Evolutionary conservation across 192 early-diverging fungal species (phyloP).

Genomic region (Funneliformis geosporum): DNA sequence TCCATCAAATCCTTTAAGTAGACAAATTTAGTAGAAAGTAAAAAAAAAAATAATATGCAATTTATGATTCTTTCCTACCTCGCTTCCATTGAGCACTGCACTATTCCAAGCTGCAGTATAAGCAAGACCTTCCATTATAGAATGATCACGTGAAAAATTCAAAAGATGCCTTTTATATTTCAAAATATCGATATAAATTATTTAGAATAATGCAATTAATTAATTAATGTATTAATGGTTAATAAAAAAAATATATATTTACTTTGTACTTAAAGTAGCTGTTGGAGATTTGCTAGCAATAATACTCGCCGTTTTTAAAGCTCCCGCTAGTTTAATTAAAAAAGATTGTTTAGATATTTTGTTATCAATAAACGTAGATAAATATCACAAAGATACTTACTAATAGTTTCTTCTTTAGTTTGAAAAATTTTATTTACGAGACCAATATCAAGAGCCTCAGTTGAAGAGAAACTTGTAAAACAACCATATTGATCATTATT

Average conservation of each 20-base stretch:
- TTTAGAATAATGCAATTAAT: neutral
- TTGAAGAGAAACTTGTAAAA: conserved; percentile 49
- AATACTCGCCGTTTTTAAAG: conserved; percentile 64
- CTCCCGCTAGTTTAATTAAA: conserved; percentile 53
- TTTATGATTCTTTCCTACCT: conserved; percentile 7
- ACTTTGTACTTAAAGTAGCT: conserved; percentile 84
- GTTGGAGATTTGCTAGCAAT: conserved; percentile 93
- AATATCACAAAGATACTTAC: conserved; percentile 39
- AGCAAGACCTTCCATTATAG: conserved; percentile 81
- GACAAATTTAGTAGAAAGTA: no score
- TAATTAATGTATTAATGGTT: neutral
- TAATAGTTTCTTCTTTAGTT: conserved; percentile 45
- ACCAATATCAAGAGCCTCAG: conserved; percentile 61
- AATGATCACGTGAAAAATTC: conserved; percentile 92
- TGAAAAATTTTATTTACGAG: conserved; percentile 59
- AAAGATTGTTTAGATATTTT: neutral
- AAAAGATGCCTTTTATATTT: conserved; percentile 60
- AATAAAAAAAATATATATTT: conserved; percentile 30
- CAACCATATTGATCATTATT: neutral
- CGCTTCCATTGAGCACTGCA: conserved; percentile 75
- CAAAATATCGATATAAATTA: conserved; percentile 1
- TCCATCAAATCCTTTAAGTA: conserved; percentile 26
- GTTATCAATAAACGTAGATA: neutral
- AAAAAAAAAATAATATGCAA: neutral
- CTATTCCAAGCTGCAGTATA: conserved; percentile 91